Conservation (phyloP, 2,329 filamentous ascomycete genomes). For the Chaetothyriales sp. region DNA sequence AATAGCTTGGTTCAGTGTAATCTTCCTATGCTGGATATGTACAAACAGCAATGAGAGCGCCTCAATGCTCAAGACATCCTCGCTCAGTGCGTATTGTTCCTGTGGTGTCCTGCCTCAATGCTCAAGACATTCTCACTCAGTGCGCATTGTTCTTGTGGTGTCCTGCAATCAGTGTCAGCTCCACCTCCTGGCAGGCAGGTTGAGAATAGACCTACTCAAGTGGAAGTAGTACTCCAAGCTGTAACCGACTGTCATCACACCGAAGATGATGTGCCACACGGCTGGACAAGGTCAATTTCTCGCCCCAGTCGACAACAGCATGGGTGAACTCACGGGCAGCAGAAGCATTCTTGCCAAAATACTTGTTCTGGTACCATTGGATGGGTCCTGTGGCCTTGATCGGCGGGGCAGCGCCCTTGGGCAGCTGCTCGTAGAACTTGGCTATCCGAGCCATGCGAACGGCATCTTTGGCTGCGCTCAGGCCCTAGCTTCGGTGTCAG, state of each 20-base stretch:
- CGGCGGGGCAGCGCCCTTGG: conserved; percentile 78
- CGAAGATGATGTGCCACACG: conserved; percentile 70
- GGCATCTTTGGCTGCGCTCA: conserved; percentile 89
- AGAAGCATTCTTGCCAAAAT: conserved; percentile 91
- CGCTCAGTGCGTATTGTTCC: conserved; percentile 89
- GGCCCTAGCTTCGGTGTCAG: conserved; percentile 47
- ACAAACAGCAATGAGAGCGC: background rate
- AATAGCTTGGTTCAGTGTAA: background rate
- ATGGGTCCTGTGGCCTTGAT: conserved; percentile 68
- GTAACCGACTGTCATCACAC: conserved; percentile 72
- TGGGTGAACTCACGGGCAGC: conserved; percentile 59
- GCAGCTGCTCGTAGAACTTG: conserved; percentile 97
- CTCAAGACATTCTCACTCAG: conserved; percentile 30
- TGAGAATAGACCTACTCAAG: conserved; percentile 57
- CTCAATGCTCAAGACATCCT: background rate
- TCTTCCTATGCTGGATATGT: background rate
- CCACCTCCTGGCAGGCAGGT: background rate
- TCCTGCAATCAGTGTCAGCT: conserved; percentile 40
- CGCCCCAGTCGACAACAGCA: background rate
- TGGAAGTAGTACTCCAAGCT: conserved; percentile 99
- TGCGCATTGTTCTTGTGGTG: conserved; percentile 99
- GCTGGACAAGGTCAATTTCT: conserved; percentile 39
- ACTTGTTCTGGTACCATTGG: conserved; percentile 68
- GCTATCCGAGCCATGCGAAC: conserved; percentile 96
- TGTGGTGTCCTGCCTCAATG: conserved; percentile 77